Evolutionary conservation across 306 rosid species (phyloP), one percentile per base, ranked within the genome.

Genomic region (Dalbergia oliveri): DNA sequence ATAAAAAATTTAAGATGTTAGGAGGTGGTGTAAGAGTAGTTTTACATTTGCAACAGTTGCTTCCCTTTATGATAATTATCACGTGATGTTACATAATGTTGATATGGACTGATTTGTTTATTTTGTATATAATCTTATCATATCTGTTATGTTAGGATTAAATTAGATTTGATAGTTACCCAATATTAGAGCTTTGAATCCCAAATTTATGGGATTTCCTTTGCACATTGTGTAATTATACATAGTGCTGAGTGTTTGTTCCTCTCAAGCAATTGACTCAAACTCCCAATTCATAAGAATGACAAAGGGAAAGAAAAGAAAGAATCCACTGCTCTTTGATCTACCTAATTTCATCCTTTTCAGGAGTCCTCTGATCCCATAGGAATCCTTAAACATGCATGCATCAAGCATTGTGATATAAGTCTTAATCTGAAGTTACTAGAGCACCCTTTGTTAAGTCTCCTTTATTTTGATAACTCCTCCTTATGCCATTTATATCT

Each of bases 401-500:
- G 72, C 66, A 21, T 43, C 54, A 63, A 33, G 50, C 9, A 63
- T 49, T 60, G 47, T 37, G 33, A 58, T 31, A 37, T 21, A 68
- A 68, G 21, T 69, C n/a, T 65, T 18, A 33, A 56, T 72, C 14
- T 72, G 39, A 12, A 19, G 21, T 72, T 18, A n/a, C 53, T 35
- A 23, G 37, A 37, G 31, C 66, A 73, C 41, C 8, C 43, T 41
- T 5, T 53, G 54, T 37, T 50, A 35, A 9, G 78, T 33, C 18
- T 75, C 35, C 35, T 73, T 59, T 49, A 63, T 9, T 11, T 33
- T 13, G 26, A 23, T 74, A 53, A 71, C 50, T 50, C 62, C 15
- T 9, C 31, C 16, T 72, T 6, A 67, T 69, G 35, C 50, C 72
- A 62, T 58, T 60, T 43, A 12, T 66, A 54, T 44, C 56, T 53